These are phyloP conservation scores for Vitis hybrid DNA, from an alignment of 177 flowering plant species.

Conservation along the genomic window DNA sequence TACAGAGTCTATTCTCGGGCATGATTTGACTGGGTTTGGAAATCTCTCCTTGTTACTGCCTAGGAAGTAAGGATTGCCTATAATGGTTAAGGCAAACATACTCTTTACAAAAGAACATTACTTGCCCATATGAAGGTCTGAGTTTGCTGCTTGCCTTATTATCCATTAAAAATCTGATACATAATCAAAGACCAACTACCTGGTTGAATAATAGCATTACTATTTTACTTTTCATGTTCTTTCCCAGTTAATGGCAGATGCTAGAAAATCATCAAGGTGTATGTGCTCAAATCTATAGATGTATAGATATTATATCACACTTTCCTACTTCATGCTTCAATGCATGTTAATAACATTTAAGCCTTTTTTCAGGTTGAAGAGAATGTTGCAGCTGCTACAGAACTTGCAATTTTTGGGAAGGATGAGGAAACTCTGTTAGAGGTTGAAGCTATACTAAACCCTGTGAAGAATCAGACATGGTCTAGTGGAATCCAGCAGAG, in stretches of 20 bases:
- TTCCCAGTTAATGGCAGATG: background rate
- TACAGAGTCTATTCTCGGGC: too few species aligned
- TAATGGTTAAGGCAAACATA: background rate
- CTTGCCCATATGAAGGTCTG: background rate
- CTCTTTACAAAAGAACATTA: background rate
- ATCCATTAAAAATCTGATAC: background rate
- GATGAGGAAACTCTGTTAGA: constrained; percentile 62
- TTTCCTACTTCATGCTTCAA: background rate
- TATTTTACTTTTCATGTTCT: background rate
- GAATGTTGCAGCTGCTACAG: constrained; percentile 78
- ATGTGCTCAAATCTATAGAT: background rate
- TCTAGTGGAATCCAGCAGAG: constrained; percentile 76
- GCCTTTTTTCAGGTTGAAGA: constrained; percentile 61
- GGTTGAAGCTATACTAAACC: constrained; percentile 70
- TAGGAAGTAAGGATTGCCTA: background rate
- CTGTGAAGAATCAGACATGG: constrained; percentile 95
- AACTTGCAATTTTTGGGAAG: constrained; percentile 49
- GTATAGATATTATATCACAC: background rate
- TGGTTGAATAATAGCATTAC: background rate
- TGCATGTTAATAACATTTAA: background rate
- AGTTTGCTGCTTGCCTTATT: background rate
- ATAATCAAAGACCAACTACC: background rate
- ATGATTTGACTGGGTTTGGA: background rate
- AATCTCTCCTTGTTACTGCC: background rate
- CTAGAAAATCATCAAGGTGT: background rate